Evolutionary conservation across 495 filamentous ascomycete genomes (phyloP).

Genomic region (Aspergillus taichungensis): DNA sequence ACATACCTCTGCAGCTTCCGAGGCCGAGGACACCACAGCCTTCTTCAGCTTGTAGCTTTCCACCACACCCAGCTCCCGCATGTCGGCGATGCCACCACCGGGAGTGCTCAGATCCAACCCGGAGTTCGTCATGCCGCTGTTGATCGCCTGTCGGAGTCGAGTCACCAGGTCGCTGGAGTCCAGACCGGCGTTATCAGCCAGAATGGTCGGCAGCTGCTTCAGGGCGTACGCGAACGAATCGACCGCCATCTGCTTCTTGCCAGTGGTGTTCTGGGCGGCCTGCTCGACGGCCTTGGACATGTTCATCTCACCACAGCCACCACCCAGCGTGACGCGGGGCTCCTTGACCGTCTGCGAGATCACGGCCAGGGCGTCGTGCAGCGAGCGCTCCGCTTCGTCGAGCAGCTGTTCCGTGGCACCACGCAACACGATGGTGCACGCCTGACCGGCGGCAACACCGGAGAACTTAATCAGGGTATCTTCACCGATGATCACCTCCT

Average conservation of each 20-base stretch:
- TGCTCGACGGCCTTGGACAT: conserved; percentile 98
- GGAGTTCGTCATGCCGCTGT: conserved; percentile 84
- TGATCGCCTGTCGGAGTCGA: conserved; percentile 83
- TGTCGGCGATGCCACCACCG: conserved; percentile 89
- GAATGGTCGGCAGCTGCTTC: conserved; percentile 88
- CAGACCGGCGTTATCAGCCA: conserved; percentile 94
- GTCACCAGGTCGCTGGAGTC: conserved; percentile 92
- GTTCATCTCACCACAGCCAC: conserved; percentile 95
- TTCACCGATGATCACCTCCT: conserved; percentile 96
- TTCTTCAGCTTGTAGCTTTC: conserved; percentile 98
- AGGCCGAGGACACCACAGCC: conserved; percentile 89
- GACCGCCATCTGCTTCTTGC: conserved; percentile 93
- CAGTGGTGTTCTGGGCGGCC: conserved; percentile 85
- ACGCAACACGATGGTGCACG: conserved; percentile 93
- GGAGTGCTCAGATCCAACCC: conserved; percentile 84
- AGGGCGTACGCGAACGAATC: conserved; percentile 82
- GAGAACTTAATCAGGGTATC: conserved; percentile 97
- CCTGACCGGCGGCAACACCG: conserved; percentile 85
- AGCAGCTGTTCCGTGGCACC: conserved; percentile 94
- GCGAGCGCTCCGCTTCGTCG: conserved; percentile 90
- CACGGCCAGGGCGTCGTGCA: conserved; percentile 94
- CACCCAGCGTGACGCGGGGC: conserved; percentile 86
- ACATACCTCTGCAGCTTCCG: conserved; percentile 89
- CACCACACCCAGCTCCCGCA: conserved; percentile 93
- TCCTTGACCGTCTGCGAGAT: conserved; percentile 95